Evolutionary conservation across 306 rosid genomes (phyloP), one percentile per base, ranked within the genome.

Genomic region (Castanea crenata): DNA sequence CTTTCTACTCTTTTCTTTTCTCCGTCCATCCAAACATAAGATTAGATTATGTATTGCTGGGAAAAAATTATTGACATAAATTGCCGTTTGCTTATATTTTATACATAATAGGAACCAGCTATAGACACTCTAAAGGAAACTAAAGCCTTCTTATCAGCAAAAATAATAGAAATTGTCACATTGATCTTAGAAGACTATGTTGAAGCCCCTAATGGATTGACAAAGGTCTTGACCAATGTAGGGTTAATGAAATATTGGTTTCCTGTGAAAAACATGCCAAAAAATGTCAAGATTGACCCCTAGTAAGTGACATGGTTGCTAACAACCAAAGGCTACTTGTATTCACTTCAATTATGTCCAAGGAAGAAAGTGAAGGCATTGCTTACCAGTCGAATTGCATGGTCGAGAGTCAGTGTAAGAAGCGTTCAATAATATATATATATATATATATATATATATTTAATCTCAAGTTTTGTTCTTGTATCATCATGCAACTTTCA

Each of bases 351-450:
- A 64, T 49, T 34, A 77, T 29, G 62, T 76, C 89, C 10, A 93
- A 91, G 71, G 93, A 93, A 82, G 80, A 87, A 79, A 74, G 83
- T n/a, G 97, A 93, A 87, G 96, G 96, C 69, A 91, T 93, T 76
- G 96, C 97, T 18, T 91, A 91, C 78, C 96, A 91, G 79, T 93
- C 94, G 97, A 93, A 87, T 75, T 94, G 88, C 89, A 93, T 93
- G 94, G 94, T 93, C 72, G 96, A 91, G 76, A 93, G 91, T 71
- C 23, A 23, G 58, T 93, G 97, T 93, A 87, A 84, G 87, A 31
- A 82, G 15, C n/a, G 4, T 3, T 57, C 62, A 19, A 0, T 57
- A 19, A 20, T 57, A 19, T 18, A 27, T 27, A 27, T 27, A 27
- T 27, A 27, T 27, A 20, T 57, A 19, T 18, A 27, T 27, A 27